phyloP scores from a whole-genome alignment of 1,284 basidiomycete species.

The Irpex sp. region DNA sequence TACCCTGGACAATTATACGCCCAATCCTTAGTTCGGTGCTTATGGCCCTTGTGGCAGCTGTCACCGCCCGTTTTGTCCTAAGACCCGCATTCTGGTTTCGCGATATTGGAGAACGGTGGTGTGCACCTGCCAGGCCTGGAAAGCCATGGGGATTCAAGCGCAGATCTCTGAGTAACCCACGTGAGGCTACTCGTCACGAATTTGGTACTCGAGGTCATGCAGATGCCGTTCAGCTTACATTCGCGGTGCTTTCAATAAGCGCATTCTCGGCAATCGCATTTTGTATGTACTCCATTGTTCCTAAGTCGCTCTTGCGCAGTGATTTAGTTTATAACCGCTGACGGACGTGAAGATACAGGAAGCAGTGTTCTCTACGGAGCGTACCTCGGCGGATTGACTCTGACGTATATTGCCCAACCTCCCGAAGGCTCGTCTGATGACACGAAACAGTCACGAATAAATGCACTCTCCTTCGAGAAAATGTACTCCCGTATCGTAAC shows the following conservation, averaged over 20 bases:
- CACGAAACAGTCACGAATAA: not conserved
- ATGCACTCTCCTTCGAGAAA: constrained; percentile 19
- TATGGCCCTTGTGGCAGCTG: constrained; percentile 28
- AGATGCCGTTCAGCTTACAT: constrained; percentile 19
- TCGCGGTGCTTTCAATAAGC: constrained; percentile 21
- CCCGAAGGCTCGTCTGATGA: not conserved
- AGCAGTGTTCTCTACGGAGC: constrained; percentile 28
- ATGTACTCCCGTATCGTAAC: constrained; percentile 30
- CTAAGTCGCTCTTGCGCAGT: not conserved
- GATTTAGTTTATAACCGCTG: not conserved
- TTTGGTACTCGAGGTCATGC: constrained; percentile 23
- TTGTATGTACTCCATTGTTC: constrained; percentile 14
- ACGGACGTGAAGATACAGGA: constrained; percentile 17
- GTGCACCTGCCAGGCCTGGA: constrained; percentile 16
- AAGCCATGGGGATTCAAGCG: constrained; percentile 18
- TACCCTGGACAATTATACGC: constrained; percentile 35
- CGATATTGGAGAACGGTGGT: constrained; percentile 22
- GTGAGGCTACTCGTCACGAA: not conserved
- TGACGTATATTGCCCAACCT: constrained; percentile 21
- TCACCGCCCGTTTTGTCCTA: constrained; percentile 24
- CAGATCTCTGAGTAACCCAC: not conserved
- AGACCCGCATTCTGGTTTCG: constrained; percentile 25
- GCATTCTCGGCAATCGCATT: constrained; percentile 23
- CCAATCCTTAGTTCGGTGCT: constrained; percentile 37
- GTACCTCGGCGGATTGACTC: constrained; percentile 24